Evolutionary conservation across 208 protist species (phyloP), one percentile per base, ranked within the genome.

Genomic region (Wallacemonas sp.): DNA sequence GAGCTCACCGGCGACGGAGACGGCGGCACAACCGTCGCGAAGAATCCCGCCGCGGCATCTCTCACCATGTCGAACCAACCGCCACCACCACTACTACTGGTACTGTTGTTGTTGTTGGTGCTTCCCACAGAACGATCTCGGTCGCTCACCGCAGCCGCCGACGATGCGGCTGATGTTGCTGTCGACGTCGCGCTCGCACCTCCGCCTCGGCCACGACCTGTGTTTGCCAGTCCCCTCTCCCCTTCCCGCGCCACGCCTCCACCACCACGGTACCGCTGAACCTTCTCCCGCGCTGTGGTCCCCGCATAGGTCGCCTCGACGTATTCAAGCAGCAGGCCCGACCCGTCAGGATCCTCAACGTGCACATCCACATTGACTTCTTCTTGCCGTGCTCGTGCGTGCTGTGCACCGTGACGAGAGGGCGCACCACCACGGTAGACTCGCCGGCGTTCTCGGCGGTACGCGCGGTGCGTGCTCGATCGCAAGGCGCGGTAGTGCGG

Each of bases 401-500:
- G 5, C 44, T 14, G 9, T 23, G 5, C 44, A 5, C 44, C 5
- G 9, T 49, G 44, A 8, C 9, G 5, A 14, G 17, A n/a, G n/a
- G n/a, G n/a, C n/a, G n/a, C n/a, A n/a, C n/a, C n/a, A n/a, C n/a
- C n/a, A n/a, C n/a, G n/a, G n/a, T n/a, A n/a, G n/a, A n/a, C n/a
- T n/a, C n/a, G n/a, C n/a, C n/a, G n/a, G n/a, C n/a, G n/a, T n/a
- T n/a, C n/a, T n/a, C 52, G 52, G 4, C 52, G 26, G 29, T 39
- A 39, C 0, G 30, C 52, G 5, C 30, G 52, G 29, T 26, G 12
- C 14, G 52, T 58, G 17, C 30, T 24, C 12, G 52, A 14, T 6
- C 23, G 26, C 16, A 58, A 29, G 30, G 73, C 77, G 0, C 64
- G 73, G 16, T 66, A 83, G 3, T 83, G 62, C 19, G 68, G 61